Conservation (phyloP, 2,329 filamentous ascomycete genomes). For the Ascocoryne sarcoides region DNA sequence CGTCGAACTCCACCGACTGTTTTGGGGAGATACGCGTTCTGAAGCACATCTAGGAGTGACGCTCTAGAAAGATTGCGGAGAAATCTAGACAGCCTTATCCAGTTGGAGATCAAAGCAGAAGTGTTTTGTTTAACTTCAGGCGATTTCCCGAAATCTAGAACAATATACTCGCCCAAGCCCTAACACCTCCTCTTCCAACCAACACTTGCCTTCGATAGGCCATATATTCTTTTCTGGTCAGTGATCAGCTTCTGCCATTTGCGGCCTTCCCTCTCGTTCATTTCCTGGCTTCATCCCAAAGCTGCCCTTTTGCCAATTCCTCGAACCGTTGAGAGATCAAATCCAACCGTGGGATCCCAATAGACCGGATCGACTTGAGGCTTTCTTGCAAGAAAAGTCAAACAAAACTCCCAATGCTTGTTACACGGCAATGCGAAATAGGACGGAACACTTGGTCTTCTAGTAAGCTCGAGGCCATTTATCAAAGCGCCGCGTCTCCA, state of each 20-base stretch:
- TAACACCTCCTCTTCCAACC: not conserved
- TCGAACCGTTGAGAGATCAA: not conserved
- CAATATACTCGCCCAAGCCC: not conserved
- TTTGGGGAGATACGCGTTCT: slow-evolving; percentile 23
- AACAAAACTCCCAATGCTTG: slow-evolving; percentile 29
- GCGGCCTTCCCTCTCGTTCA: slow-evolving; percentile 26
- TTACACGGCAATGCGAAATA: slow-evolving; percentile 30
- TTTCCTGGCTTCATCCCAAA: slow-evolving; percentile 18
- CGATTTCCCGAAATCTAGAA: slow-evolving; percentile 4
- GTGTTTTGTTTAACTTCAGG: slow-evolving; percentile 7
- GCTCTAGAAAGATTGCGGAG: slow-evolving; percentile 17
- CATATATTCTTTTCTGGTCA: slow-evolving; percentile 23
- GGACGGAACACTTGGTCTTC: slow-evolving; percentile 31
- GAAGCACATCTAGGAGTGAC: slow-evolving; percentile 23
- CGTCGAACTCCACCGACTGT: slow-evolving; percentile 15
- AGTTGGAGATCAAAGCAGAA: slow-evolving; percentile 14
- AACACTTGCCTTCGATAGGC: slow-evolving; percentile 19
- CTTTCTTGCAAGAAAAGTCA: slow-evolving; percentile 12
- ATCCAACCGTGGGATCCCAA: not conserved
- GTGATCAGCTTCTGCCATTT: slow-evolving; percentile 21
- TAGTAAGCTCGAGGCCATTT: slow-evolving; percentile 29
- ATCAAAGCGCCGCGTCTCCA: slow-evolving; percentile 27
- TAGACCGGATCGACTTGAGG: slow-evolving; percentile 9
- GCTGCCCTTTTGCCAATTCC: slow-evolving; percentile 4
- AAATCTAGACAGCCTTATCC: slow-evolving; percentile 23